Percentiles rank a stretch among this genome's conserved stretches.
These are phyloP conservation scores for Immersiporthe knoxdaviesiana DNA, from an alignment of 2,329 filamentous ascomycete genomes.

Conservation along the genomic window DNA sequence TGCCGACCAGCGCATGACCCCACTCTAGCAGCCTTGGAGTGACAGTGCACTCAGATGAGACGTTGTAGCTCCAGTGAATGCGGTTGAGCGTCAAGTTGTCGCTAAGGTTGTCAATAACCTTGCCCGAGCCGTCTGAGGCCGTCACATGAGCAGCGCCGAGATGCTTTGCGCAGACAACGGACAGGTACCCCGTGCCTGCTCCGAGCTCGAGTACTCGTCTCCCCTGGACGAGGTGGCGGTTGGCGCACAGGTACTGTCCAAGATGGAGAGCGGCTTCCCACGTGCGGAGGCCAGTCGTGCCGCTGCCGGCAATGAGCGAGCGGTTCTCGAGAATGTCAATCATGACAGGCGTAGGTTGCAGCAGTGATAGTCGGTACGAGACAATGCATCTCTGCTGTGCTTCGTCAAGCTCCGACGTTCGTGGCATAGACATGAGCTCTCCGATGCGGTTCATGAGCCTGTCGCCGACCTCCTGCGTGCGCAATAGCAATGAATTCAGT, in stretches of 20 bases:
- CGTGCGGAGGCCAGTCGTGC: conserved; percentile 76
- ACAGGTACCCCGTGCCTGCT: conserved; percentile 75
- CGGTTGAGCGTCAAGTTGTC: conserved; percentile 72
- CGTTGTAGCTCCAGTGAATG: conserved; percentile 47
- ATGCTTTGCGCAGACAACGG: conserved; percentile 72
- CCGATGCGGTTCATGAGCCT: conserved; percentile 73
- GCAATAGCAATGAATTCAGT: not conserved
- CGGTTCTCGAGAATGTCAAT: conserved; percentile 73
- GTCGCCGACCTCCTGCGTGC: conserved; percentile 80
- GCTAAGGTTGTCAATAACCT: conserved; percentile 68
- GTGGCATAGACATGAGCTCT: conserved; percentile 63
- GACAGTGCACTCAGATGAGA: conserved; percentile 44
- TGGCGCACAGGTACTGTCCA: conserved; percentile 66
- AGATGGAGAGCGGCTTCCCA: conserved; percentile 82
- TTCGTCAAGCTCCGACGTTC: conserved; percentile 66
- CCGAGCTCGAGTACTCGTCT: conserved; percentile 73
- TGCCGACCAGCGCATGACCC: conserved; percentile 63
- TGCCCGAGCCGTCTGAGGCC: conserved; percentile 75
- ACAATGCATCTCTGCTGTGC: conserved; percentile 76
- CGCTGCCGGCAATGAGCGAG: conserved; percentile 68
- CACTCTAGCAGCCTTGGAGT: conserved; percentile 62
- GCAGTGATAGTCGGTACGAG: conserved; percentile 63
- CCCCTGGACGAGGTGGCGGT: conserved; percentile 49
- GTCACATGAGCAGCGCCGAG: conserved; percentile 63
- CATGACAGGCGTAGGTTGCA: conserved; percentile 33